A percentile compares a stretch with the other conserved stretches of the same genome.
Conservation (phyloP, 2,329 filamentous ascomycete genomes). For the Cercospora janseana region DNA sequence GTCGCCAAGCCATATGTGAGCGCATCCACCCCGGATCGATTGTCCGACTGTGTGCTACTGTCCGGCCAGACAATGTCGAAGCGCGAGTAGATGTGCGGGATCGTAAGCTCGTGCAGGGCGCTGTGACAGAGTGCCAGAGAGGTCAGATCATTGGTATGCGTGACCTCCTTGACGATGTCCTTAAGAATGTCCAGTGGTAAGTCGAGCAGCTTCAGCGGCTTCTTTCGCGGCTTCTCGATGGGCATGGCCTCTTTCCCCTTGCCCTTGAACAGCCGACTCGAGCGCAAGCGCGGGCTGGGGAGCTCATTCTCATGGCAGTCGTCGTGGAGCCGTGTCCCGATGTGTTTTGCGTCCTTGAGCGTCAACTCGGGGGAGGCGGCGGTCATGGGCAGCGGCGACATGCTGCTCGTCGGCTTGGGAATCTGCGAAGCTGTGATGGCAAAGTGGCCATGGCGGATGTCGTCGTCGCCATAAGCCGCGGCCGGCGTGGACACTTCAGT, state of each 20-base stretch:
- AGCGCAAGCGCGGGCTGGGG: conserved; percentile 34
- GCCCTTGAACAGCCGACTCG: conserved; percentile 50
- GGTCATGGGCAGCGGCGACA: conserved; percentile 17
- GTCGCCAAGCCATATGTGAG: conserved; percentile 80
- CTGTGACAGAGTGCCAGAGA: conserved; percentile 76
- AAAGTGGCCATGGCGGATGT: conserved; percentile 29
- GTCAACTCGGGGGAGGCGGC: conserved; percentile 21
- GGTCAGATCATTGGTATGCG: conserved; percentile 77
- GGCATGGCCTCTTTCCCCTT: conserved; percentile 44
- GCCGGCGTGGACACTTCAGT: conserved; percentile 26
- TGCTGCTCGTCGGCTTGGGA: conserved; percentile 28
- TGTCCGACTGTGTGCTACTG: conserved; percentile 60
- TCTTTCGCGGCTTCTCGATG: conserved; percentile 45
- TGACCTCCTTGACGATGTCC: conserved; percentile 76
- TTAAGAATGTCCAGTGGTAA: conserved; percentile 75
- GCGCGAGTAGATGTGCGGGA: conserved; percentile 77
- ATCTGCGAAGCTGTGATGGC: conserved; percentile 30
- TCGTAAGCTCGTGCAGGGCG: conserved; percentile 69
- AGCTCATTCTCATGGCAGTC: conserved; percentile 34
- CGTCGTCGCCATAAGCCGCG: conserved; percentile 32
- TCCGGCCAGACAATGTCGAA: conserved; percentile 91
- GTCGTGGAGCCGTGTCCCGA: conserved; percentile 34
- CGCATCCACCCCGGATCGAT: conserved; percentile 72
- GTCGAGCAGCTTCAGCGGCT: conserved; percentile 66
- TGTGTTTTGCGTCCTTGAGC: conserved; percentile 31